A percentile compares a stretch with the other conserved stretches of the same genome.
Conservation (phyloP, 495 filamentous ascomycete genomes). For the Penicillium verhagenii region DNA sequence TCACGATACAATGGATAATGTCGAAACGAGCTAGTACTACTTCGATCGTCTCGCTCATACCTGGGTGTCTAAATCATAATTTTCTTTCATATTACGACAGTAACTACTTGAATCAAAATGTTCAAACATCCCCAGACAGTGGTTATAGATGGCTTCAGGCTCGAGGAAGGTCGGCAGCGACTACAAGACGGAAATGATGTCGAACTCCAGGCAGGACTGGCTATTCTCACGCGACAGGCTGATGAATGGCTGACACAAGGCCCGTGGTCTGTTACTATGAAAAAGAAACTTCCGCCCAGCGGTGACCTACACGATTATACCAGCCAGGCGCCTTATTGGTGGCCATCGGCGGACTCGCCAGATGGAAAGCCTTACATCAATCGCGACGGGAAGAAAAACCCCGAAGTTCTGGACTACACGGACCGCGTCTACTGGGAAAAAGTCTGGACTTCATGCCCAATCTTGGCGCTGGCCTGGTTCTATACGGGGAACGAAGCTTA, state of each 20-base stretch:
- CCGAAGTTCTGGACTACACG: not conserved
- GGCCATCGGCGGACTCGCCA: not conserved
- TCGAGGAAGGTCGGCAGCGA: not conserved
- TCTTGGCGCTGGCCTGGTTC: not conserved
- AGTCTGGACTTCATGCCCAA: not conserved
- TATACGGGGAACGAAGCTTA: not conserved
- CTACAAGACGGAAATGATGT: not conserved
- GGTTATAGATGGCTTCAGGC: not conserved
- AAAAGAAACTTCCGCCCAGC: not conserved
- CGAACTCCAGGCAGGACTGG: not conserved
- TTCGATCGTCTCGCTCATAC: no score
- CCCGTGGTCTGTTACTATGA: slow-evolving; percentile 1
- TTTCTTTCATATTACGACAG: not conserved
- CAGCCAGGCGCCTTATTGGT: not conserved
- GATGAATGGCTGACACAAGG: slow-evolving; percentile 3
- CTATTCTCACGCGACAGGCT: not conserved
- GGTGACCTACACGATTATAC: not conserved
- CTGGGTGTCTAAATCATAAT: not conserved
- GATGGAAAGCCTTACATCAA: not conserved
- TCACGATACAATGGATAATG: no score
- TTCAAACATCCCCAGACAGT: not conserved
- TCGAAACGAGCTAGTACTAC: no score
- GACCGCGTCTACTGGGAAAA: not conserved
- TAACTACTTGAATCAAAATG: not conserved
- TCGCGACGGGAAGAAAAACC: not conserved